A percentile compares a stretch with the other conserved stretches of the same genome.
These are phyloP conservation scores for Trichophyton benhamiae DNA, from an alignment of 2,329 filamentous ascomycete species.

Conservation along the genomic window DNA sequence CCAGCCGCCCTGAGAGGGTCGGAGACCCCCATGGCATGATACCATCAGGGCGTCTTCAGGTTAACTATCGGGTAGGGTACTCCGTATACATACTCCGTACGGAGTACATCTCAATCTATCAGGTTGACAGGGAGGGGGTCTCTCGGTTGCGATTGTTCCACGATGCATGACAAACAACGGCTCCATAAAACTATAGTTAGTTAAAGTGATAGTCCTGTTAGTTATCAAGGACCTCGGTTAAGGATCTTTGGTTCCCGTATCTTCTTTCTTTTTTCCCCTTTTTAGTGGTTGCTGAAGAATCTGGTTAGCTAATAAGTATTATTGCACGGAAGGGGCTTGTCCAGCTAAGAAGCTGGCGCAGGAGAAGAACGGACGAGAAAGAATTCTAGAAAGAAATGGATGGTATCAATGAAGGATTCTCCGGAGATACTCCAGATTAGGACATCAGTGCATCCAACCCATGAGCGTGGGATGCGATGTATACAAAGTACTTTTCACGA, in stretches of 20 bases:
- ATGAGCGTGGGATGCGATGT: not conserved
- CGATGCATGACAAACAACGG: conserved; percentile 1
- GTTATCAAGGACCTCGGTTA: not conserved
- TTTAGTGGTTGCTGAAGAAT: not conserved
- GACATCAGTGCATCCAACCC: not conserved
- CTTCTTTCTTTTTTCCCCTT: not conserved
- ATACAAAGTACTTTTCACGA: not conserved
- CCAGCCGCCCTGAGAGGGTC: not conserved
- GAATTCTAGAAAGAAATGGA: too few relatives aligned
- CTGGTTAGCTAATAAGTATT: not conserved
- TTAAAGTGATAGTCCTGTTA: not conserved
- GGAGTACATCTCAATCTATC: not conserved
- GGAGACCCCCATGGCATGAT: not conserved
- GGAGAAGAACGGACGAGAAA: too few relatives aligned
- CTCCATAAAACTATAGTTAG: not conserved
- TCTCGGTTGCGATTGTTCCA: conserved; percentile 2
- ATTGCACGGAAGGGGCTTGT: not conserved
- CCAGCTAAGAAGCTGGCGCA: not conserved
- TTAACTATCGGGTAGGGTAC: not conserved
- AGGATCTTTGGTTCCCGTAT: not conserved
- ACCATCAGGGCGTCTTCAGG: not conserved
- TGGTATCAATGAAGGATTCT: not conserved
- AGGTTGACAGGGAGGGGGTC: too few relatives aligned
- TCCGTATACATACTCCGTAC: too few relatives aligned
- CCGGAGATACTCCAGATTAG: not conserved